Evolutionary conservation across 306 rosid genomes (phyloP).

Genomic region (Prunus dulcis): DNA sequence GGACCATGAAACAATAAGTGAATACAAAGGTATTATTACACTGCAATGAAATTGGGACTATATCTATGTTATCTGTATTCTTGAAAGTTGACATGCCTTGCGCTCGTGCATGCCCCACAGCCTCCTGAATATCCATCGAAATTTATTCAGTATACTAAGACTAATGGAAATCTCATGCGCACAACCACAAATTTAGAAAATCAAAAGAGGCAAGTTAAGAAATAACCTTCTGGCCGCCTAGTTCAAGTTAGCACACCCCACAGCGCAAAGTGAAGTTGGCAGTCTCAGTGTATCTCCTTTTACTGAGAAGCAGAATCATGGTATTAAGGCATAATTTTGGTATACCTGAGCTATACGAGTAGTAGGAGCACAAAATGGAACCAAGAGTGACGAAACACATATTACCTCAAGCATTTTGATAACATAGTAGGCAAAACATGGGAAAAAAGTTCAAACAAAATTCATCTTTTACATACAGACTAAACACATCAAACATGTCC

Average conservation of each 20-base stretch:
- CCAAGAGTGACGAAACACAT: neutral
- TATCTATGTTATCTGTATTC: constrained; percentile 62
- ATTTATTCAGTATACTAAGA: neutral
- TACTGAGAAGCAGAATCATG: constrained; percentile 43
- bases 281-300: constrained; percentile 79
- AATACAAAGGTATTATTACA: constrained; percentile 8
- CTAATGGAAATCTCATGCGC: neutral
- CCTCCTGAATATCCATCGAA: constrained; percentile 57
- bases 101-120: constrained; percentile 77
- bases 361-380: neutral
- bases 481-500: neutral
- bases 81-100: constrained; percentile 93
- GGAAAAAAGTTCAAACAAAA: neutral
- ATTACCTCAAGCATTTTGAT: neutral
- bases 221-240: constrained; percentile 79
- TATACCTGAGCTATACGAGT: neutral
- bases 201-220: constrained; percentile 4
- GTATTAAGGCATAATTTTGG: neutral
- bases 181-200: neutral
- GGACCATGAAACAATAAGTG: constrained; percentile 1
- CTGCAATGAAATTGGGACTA: constrained; percentile 15
- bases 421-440: neutral
- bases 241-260: constrained; percentile 93
- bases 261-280: constrained; percentile 92
- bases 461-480: neutral